Conservation (phyloP, 2,329 filamentous ascomycete species). For the Penicillium sp. region DNA sequence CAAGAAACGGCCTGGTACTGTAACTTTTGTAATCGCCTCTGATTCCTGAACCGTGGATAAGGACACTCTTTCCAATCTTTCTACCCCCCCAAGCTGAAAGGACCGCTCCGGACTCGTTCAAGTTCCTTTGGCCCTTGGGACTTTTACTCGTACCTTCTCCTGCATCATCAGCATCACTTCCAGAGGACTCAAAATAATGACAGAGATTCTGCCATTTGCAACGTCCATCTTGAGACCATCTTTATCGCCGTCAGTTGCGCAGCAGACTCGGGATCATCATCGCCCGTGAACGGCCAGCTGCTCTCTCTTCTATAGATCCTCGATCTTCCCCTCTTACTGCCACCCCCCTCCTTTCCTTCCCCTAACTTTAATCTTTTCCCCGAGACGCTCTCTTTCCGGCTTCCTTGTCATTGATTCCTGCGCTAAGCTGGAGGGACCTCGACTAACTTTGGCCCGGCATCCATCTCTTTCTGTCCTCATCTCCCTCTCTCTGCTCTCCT, state of each 20-base stretch:
- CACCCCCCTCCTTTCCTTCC: constrained; percentile 7
- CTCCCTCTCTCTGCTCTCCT: constrained; percentile 27
- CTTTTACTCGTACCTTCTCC: constrained; percentile 6
- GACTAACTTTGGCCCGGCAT: constrained; percentile 19
- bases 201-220: not conserved
- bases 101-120: constrained; percentile 21
- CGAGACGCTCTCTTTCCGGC: constrained; percentile 18
- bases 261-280: not conserved
- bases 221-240: constrained; percentile 4
- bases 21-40: constrained; percentile 14
- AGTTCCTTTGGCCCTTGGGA: not conserved
- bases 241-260: constrained; percentile 1
- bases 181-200: not conserved
- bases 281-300: not conserved
- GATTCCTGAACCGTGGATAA: constrained; percentile 8
- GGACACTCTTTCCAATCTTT: constrained; percentile 7
- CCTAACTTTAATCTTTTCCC: constrained; percentile 25
- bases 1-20: constrained; percentile 11
- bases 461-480: constrained; percentile 23
- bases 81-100: constrained; percentile 9
- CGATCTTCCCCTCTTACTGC: not conserved
- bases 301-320: not conserved
- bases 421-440: constrained; percentile 1
- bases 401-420: constrained; percentile 18
- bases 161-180: not conserved